These are phyloP conservation scores for Termitomyces sp. DNA, from an alignment of 768 basidiomycete species.

Conservation along the genomic window DNA sequence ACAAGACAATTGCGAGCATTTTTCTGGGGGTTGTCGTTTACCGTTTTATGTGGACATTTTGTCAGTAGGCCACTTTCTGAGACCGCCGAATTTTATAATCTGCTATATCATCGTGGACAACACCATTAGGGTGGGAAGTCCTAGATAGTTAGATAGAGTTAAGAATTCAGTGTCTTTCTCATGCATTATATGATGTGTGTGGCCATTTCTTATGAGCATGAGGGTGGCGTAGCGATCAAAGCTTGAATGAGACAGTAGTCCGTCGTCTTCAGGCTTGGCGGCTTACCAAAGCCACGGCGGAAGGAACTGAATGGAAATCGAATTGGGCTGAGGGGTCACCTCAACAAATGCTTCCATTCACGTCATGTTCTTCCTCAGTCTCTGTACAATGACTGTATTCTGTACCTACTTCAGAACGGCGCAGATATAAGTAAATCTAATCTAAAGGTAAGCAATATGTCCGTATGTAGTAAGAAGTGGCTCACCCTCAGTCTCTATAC, in stretches of 20 bases:
- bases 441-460: too few relatives aligned
- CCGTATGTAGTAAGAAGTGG: too few relatives aligned
- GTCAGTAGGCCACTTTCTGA: too few relatives aligned
- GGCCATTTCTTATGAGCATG: not conserved
- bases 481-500: too few relatives aligned
- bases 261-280: too few relatives aligned
- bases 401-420: too few relatives aligned
- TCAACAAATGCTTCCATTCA: constrained; percentile 24
- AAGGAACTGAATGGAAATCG: constrained; percentile 31
- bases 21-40: too few relatives aligned
- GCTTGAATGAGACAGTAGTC: not conserved
- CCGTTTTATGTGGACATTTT: too few relatives aligned
- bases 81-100: not conserved
- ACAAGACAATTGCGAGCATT: too few relatives aligned
- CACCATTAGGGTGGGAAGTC: not conserved
- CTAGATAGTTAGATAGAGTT: not conserved
- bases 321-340: constrained; percentile 70
- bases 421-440: too few relatives aligned
- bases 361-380: too few relatives aligned
- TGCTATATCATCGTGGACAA: not conserved
- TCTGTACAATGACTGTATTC: too few relatives aligned
- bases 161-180: not conserved
- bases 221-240: not conserved
- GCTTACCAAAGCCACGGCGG: not conserved
- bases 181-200: not conserved